Base-by-base conservation (phyloP, 2,329 filamentous ascomycete species). In the Botrytis galanthina region DNA sequence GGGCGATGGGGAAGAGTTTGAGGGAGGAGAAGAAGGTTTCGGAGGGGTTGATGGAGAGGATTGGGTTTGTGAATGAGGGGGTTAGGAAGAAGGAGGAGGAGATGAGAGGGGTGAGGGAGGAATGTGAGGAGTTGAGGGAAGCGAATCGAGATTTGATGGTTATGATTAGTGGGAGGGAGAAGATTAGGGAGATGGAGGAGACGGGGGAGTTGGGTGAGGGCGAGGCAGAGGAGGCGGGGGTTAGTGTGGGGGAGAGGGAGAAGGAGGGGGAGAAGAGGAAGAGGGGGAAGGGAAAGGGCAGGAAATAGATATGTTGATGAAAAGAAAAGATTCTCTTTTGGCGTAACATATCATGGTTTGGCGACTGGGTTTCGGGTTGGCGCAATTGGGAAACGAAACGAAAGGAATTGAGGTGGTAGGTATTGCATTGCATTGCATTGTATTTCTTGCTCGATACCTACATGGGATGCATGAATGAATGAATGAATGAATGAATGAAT, bases 11-110 rank as follows among this genome's bases (percentile, higher is more conserved):
- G 72, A 91, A 91, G 79, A 89, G 93, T 76, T 89, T 93, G 73
- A 91, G 92, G 74, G 95, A 98, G 81, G 95, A 98, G 83, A 96
- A 97, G 82, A 88, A 90, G 26, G 90, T 98, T 70, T 93, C 91
- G 71, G 90, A 94, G 77, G 92, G 92, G 3, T 84, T 99, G 75
- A 88, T 98, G 87, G 87, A 91, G 81, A 87, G 93, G n/a, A 95
- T 98, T 76, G 88, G 91, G 76, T 90, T 93, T 76, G 83, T 97
- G 61, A 89, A 91, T 74, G 84, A 85, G 60, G 90, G 93, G 78
- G 83, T 91, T 12, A 86, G 87, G 73, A 84, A 76, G 32, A 82
- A 93, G 29, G 85, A 87, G 60, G 85, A 85, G 22, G 89, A 94
- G 81, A 92, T 93, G 77, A 86, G 84, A 57, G 94, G 97, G 77